Evolutionary conservation across 2,329 filamentous ascomycete genomes (phyloP), one percentile per base, ranked within the genome.

Genomic region (Aspergillus amoenus): DNA sequence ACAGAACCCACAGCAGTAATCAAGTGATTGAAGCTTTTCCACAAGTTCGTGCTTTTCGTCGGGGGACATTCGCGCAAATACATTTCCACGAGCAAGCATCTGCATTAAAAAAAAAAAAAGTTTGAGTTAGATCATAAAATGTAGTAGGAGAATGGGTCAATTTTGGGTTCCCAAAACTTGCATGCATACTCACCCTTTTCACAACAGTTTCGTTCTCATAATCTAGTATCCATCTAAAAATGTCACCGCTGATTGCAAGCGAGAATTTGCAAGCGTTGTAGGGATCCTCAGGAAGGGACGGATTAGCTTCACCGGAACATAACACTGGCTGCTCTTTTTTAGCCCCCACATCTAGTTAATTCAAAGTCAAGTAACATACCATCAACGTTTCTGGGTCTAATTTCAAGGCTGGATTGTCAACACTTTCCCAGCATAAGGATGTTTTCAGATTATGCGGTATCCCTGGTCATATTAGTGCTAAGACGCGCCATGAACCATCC

Each of bases 11-110:
- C 87, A 91, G 66, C 90, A 96, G 73, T 97, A 99, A 71, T 93
- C 93, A 62, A 99, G 91, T 66, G 90, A 93, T 72, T 99, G 95
- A 3, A 99, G 82, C 73, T 97, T 99, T 73, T 97, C 94, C 2
- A 99, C 92, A 2, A 99, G 81, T 73, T 99, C 95, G 70, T 97
- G 93, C 73, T 99, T 99, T 74, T 99, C 94, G 70, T 99, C 95
- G 0, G 94, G 95, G 2, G 93, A 97, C 94, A 99, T 99, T 65
- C 94, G 89, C 4, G 94, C 95, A 74, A 96, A 99, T 1, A 99
- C 91, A 73, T 94, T 93, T 24, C 93, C 93, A 53, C 84, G 85
- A 37, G 96, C 88, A 54, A 99, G 89, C 87, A 97, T 93, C 81
- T 94, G 47, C 22, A 40, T 11, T 8, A 34, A 27, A 39, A 39